phyloP scores from a whole-genome alignment of 2,329 filamentous ascomycete genomes.

The Lomentospora prolificans region DNA sequence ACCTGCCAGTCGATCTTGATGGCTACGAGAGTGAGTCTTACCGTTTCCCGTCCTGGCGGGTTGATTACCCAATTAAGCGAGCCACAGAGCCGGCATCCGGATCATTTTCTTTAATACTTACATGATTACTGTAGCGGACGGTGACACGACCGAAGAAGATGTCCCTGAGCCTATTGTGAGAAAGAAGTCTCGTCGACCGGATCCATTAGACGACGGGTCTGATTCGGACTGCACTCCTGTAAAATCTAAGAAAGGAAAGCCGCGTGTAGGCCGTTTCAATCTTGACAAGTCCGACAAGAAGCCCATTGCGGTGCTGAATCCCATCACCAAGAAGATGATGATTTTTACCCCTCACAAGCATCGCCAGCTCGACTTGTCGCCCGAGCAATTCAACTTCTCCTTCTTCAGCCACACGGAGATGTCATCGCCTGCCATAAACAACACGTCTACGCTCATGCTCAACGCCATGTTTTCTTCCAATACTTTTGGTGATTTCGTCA shows the following conservation, averaged over 20 bases:
- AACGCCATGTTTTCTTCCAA: constrained; percentile 55
- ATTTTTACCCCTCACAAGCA: constrained; percentile 47
- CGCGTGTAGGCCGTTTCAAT: constrained; percentile 44
- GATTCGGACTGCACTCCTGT: constrained; percentile 37
- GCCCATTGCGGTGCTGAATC: constrained; percentile 49
- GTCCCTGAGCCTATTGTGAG: constrained; percentile 37
- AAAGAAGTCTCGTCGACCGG: constrained; percentile 35
- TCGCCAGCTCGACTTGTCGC: constrained; percentile 40
- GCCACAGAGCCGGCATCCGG: neutral
- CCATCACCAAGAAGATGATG: constrained; percentile 50
- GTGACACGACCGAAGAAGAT: constrained; percentile 53
- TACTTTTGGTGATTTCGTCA: constrained; percentile 46
- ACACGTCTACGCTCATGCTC: constrained; percentile 66
- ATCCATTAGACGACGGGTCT: constrained; percentile 26
- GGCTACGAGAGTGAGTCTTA: constrained; percentile 50
- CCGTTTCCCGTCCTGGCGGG: neutral
- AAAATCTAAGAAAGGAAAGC: constrained; percentile 38
- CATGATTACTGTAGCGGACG: constrained; percentile 36
- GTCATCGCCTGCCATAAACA: constrained; percentile 9
- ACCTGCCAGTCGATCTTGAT: constrained; percentile 35
- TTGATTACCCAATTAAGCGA: neutral
- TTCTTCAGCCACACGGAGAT: constrained; percentile 37
- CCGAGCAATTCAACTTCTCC: constrained; percentile 47
- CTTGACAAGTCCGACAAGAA: constrained; percentile 44
- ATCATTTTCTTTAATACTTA: neutral